Conservation (phyloP, 106 monocot species). For the Dendrobium officinale region DNA sequence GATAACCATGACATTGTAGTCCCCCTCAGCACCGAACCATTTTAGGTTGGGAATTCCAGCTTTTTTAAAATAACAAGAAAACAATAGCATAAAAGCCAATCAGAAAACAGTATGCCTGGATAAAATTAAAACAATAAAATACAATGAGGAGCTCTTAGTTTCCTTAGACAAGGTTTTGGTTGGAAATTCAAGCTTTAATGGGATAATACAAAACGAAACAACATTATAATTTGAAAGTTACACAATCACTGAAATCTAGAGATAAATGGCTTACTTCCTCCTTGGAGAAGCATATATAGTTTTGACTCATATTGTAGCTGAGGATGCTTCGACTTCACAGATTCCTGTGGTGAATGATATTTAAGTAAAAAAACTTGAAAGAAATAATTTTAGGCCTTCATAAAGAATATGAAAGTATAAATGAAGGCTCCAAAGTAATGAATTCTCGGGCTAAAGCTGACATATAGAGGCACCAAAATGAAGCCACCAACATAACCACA, state of each 20-base stretch:
- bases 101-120: neutral
- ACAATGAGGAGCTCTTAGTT: slow-evolving; percentile 15
- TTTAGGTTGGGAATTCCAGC: slow-evolving; percentile 71
- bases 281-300: slow-evolving; percentile 85
- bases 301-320: slow-evolving; percentile 97
- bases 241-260: slow-evolving; percentile 1
- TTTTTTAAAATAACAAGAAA: slow-evolving; percentile 19
- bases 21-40: slow-evolving; percentile 83
- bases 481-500: no score
- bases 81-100: neutral
- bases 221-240: neutral
- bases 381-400: neutral
- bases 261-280: slow-evolving; percentile 67
- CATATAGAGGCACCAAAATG: neutral
- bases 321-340: slow-evolving; percentile 77
- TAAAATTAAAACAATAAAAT: slow-evolving; percentile 2
- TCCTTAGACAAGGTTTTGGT: slow-evolving; percentile 8
- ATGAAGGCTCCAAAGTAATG: neutral
- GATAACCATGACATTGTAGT: slow-evolving; percentile 79
- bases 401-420: neutral
- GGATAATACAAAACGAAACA: slow-evolving; percentile 3
- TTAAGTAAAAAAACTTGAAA: neutral
- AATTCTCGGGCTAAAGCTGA: neutral
- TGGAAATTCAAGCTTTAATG: neutral
- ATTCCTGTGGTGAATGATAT: slow-evolving; percentile 42